Evolutionary conservation across 768 basidiomycete genomes (phyloP), one percentile per base, ranked within the genome.

Genomic region (Vararia minispora): DNA sequence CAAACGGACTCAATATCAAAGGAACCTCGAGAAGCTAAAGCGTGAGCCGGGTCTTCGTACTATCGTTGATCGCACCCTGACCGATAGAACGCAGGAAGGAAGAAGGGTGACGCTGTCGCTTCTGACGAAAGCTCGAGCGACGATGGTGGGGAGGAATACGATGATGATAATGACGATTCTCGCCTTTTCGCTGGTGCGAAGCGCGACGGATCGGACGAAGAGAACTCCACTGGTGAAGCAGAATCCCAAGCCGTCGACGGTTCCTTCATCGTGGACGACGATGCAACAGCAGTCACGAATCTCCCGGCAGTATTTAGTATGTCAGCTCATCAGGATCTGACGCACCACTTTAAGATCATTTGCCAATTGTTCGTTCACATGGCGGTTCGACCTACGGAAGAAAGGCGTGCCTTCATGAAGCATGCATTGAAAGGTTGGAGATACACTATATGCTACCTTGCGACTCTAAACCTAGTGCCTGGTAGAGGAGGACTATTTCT

Each of bases 301-400:
- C 64, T 88, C n/a, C 87, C 86, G 7, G 65, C 66, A 36, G 73
- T 80, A 49, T 94, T 87, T 60, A 89, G 85, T 56, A 77, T 84
- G 76, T 71, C 71, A 39, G 67, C 77, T 2, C 79, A 82, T 53
- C 76, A 88, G 52, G 81, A 86, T 49, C 63, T 83, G 14, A 61
- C 71, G 11, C 72, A 81, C 45, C 83, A 89, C 44, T 88, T 89
- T 71, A 90, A 89, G 60, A 78, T 82, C 27, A 68, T 90, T 30
- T 89, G 86, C 47, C 89, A 94, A 52, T 71, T 90, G 21, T 84
- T 90, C 46, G 83, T 90, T 10, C 78, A 90, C 47, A 61, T 92
- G 28, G 81, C 82, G 26, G 76, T 86, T 22, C 72, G 64, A 23
- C 65, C 72, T 5, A 55, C 64, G 13, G 57, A 54, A 3, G 64